Evolutionary conservation across 768 basidiomycete species (phyloP).

Genomic region (Filobasidium wieringae): DNA sequence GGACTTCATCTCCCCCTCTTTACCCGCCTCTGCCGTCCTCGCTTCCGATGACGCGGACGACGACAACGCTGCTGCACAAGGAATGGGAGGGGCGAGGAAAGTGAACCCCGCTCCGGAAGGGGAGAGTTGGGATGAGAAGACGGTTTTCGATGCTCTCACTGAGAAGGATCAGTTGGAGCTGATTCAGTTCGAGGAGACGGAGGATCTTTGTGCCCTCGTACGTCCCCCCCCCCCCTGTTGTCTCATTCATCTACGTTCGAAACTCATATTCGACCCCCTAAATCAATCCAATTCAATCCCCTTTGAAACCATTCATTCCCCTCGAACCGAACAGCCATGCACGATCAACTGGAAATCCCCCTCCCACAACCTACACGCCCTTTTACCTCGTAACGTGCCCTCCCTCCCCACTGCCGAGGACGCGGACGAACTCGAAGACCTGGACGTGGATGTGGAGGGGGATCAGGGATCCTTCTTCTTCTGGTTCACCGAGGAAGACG

Average conservation of each 20-base stretch:
- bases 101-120: not conserved
- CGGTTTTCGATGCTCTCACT: conserved; percentile 17
- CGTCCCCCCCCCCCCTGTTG: not conserved
- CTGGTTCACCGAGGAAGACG: conserved; percentile 25
- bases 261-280: too few relatives aligned
- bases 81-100: not conserved
- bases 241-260: too few relatives aligned
- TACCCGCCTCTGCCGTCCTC: not conserved
- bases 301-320: too few relatives aligned
- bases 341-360: conserved; percentile 36
- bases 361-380: conserved; percentile 24
- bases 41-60: not conserved
- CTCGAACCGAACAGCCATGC: conserved; percentile 11
- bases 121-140: not conserved
- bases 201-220: conserved; percentile 20
- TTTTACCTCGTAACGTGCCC: conserved; percentile 23
- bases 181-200: conserved; percentile 19
- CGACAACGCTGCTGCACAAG: not conserved
- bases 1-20: not conserved
- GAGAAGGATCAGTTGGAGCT: conserved; percentile 12
- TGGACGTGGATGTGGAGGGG: conserved; percentile 29
- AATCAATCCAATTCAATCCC: too few relatives aligned
- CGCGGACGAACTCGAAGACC: not conserved
- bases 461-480: conserved; percentile 37
- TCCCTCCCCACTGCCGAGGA: not conserved